Evolutionary conservation across 1,284 basidiomycete species (phyloP), one percentile per base, ranked within the genome.

Genomic region (Takashimella koratensis): DNA sequence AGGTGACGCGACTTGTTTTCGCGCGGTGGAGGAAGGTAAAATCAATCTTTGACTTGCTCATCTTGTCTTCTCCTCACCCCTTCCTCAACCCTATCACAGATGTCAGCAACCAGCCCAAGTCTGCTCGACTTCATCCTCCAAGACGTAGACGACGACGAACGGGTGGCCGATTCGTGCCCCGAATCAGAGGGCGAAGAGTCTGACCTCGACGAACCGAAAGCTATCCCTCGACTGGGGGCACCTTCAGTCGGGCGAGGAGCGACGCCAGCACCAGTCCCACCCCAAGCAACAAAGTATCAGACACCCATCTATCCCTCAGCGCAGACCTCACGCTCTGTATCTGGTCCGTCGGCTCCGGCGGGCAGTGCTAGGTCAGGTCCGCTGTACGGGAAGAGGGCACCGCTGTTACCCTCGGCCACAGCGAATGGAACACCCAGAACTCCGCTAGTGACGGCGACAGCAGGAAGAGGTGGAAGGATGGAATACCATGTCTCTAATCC

Each of bases 401-500:
- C 45, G 24, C 22, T 22, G 4, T 46, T 47, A 2, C 47, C 48
- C 19, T 11, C 46, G 8, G 20, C 45, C 1, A 25, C 47, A 1
- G 11, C 22, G 6, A 52, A 47, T 39, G 39, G 52, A 8, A 26
- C 8, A 16, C 16, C 30, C 30, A 36, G 30, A 8, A 36, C 10
- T 36, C 30, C 16, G 30, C 30, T 16, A 16, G 58, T 58, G 10
- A 49, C 57, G 25, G 54, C 52, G 11, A 51, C 40, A 8, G 45
- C 54, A 4, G 60, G 60, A 10, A 59, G 52, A 41, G 57, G 60
- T 10, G 67, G 64, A 21, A 59, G 59, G 45, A 44, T 58, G 40
- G 60, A 63, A 25, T 63, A 67, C 54, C 30, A 53, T 21, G 54
- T 57, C 0, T 42, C 49, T 23, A 52, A 25, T 36, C 4, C 45